These are phyloP conservation scores for Solanum hybrid DNA, from an alignment of 305 asterid genomes.

Conservation along the genomic window DNA sequence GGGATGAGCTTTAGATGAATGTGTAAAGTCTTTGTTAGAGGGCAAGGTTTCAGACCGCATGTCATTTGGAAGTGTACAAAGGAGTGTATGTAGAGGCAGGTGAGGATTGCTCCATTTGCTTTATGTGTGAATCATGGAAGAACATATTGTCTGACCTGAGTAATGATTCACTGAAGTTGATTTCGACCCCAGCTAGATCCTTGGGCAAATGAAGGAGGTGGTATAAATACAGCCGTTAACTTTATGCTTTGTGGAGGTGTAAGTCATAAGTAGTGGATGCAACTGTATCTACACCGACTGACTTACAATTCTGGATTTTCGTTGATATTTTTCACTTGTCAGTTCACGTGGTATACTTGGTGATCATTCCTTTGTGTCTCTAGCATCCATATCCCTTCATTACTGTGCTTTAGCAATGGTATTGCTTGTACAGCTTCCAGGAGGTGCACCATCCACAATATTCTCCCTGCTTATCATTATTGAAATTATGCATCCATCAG, in stretches of 20 bases:
- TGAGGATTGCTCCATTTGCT: background rate
- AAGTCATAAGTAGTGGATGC: background rate
- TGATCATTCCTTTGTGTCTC: background rate
- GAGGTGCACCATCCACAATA: background rate
- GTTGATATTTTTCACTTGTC: background rate
- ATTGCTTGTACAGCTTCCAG: background rate
- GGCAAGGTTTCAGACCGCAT: background rate
- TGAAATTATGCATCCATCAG: background rate
- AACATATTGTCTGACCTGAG: background rate
- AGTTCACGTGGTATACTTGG: background rate
- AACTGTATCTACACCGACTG: background rate
- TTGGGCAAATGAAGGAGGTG: background rate
- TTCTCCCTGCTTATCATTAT: background rate
- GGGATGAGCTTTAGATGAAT: background rate
- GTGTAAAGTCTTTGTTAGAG: background rate
- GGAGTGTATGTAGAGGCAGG: background rate
- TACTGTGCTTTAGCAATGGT: background rate
- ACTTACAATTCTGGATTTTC: background rate
- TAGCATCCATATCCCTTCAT: background rate
- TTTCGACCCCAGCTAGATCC: background rate
- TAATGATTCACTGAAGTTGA: background rate
- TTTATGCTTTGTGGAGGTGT: background rate
- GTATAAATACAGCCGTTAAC: background rate
- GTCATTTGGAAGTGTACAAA: background rate
- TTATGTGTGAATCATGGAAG: background rate